phyloP scores from a whole-genome alignment of 2,329 filamentous ascomycete species.

The Simplicillium aogashimaense region DNA sequence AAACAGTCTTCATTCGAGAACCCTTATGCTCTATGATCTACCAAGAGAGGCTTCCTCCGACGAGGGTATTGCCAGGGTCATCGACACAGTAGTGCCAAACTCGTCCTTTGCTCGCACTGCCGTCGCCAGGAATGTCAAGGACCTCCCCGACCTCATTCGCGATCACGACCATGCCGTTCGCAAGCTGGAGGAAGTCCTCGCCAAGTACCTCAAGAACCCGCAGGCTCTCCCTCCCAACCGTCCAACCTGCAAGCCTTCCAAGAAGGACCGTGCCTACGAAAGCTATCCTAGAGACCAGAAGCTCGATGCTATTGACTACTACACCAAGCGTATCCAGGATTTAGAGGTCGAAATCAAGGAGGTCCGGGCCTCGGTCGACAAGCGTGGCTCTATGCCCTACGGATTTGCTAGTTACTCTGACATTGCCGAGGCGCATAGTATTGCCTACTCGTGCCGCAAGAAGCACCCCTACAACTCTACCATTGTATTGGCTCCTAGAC shows the following conservation, averaged over 20 bases:
- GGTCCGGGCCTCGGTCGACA: conserved; percentile 72
- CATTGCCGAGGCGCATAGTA: conserved; percentile 78
- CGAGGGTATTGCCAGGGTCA: conserved; percentile 77
- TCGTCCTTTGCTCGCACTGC: conserved; percentile 71
- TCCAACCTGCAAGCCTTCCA: conserved; percentile 70
- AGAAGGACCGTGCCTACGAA: conserved; percentile 60
- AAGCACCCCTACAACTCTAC: conserved; percentile 73
- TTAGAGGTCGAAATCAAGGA: conserved; percentile 80
- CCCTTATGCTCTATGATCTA: conserved; percentile 72
- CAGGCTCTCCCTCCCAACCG: conserved; percentile 65
- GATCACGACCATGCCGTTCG: conserved; percentile 75
- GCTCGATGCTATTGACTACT: conserved; percentile 89
- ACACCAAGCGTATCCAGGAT: conserved; percentile 73
- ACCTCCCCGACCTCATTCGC: conserved; percentile 74
- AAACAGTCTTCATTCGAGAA: conserved; percentile 69
- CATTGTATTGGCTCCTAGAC: conserved; percentile 70
- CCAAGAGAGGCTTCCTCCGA: conserved; percentile 68
- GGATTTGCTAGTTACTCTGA: conserved; percentile 91
- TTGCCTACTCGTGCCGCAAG: conserved; percentile 71
- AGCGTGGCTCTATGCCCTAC: conserved; percentile 78
- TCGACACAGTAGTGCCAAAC: conserved; percentile 69
- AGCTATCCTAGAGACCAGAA: conserved; percentile 61
- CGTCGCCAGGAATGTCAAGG: conserved; percentile 85
- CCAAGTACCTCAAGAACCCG: conserved; percentile 86
- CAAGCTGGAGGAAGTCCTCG: conserved; percentile 71